These are phyloP conservation scores for Trichocladium uniseriatum DNA, from an alignment of 495 filamentous ascomycete genomes.

Conservation along the genomic window DNA sequence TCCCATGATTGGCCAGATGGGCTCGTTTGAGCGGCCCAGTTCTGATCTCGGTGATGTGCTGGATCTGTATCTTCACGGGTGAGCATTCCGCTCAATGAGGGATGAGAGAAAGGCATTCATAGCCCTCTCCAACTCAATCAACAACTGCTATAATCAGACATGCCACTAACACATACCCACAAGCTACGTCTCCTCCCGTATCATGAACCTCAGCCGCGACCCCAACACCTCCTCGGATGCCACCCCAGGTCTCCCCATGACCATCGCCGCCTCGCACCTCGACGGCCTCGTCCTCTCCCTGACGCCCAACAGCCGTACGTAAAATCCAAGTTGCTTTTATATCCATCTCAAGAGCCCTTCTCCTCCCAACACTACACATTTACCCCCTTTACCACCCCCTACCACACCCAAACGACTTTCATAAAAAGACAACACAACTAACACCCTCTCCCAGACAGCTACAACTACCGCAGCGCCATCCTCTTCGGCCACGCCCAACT, in stretches of 20 bases:
- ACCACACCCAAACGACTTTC: too few species aligned
- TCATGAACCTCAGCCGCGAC: conserved; percentile 59
- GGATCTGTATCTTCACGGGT: conserved; percentile 78
- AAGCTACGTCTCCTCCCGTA: conserved; percentile 64
- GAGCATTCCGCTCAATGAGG: neutral
- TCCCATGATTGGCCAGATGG: conserved; percentile 86
- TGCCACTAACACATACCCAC: neutral
- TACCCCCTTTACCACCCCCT: too few species aligned
- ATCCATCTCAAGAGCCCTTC: too few species aligned
- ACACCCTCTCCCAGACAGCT: too few species aligned
- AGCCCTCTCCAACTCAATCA: neutral
- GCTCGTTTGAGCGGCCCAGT: conserved; percentile 55
- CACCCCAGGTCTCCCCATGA: conserved; percentile 47
- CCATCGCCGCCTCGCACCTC: conserved; percentile 54
- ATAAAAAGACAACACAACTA: too few species aligned
- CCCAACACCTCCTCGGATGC: conserved; percentile 12
- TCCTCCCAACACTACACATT: too few species aligned
- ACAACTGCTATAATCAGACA: neutral
- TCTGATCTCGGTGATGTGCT: conserved; percentile 54
- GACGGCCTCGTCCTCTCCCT: conserved; percentile 71
- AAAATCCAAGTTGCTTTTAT: too few species aligned
- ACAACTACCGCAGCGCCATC: conserved; percentile 81
- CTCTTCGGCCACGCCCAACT: conserved; percentile 65
- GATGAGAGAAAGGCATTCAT: neutral
- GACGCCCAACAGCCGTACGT: conserved; percentile 70